These are phyloP conservation scores for Nitzschia putrida DNA, from an alignment of 108 stramenopile genomes.

Conservation along the genomic window DNA sequence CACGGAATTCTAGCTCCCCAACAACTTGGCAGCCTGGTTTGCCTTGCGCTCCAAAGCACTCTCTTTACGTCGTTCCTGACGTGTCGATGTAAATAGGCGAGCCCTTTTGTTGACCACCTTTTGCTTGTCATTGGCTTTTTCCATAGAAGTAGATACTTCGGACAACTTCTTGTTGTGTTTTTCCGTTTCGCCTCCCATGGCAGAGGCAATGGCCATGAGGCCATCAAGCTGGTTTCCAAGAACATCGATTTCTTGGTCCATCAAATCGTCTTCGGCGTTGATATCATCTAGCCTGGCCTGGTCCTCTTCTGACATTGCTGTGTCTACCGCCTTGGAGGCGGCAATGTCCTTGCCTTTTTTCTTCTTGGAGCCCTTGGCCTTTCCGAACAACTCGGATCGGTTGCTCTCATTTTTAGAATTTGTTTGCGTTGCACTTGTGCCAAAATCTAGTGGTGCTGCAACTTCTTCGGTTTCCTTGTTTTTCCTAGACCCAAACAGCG, in stretches of 20 bases:
- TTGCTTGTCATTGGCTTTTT: conserved; percentile 1
- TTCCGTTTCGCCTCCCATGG: background rate
- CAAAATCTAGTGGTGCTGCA: background rate
- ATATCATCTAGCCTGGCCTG: background rate
- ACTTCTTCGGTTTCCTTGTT: background rate
- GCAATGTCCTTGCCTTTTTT: background rate
- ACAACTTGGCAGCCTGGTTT: background rate
- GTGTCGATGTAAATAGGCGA: conserved; percentile 6
- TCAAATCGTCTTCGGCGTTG: conserved; percentile 4
- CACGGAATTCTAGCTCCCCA: too few relatives aligned
- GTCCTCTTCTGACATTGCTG: conserved; percentile 1
- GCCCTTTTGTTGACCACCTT: conserved; percentile 1
- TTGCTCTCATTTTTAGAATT: background rate
- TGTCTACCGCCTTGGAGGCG: background rate
- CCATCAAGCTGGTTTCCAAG: conserved; percentile 2
- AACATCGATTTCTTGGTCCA: conserved; percentile 4
- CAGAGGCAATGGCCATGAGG: background rate
- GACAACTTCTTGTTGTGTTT: conserved; percentile 2
- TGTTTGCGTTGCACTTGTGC: background rate
- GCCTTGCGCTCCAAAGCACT: background rate
- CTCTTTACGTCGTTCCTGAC: background rate
- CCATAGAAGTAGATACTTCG: background rate
- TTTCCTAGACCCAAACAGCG: background rate
- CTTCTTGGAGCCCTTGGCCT: background rate
- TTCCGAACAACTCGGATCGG: background rate